Conservation (phyloP, 176 grass and related monocot genomes). For the Saccharum officinarum region DNA sequence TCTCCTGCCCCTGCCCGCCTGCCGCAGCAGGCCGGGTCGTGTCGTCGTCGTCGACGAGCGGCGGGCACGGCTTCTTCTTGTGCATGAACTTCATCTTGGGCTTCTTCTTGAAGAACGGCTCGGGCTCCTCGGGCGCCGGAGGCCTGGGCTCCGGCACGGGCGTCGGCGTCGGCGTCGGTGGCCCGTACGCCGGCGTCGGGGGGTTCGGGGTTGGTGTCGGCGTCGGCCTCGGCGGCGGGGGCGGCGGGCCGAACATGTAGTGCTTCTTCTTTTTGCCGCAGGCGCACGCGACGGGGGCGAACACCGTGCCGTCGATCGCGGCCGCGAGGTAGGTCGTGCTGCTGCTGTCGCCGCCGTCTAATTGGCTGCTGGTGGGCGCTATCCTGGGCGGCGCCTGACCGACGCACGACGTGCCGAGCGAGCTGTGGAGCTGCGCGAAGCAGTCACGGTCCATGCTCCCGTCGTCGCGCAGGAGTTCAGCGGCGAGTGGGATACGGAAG, state of each 20-base stretch:
- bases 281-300: constrained; percentile 37
- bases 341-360: not conserved
- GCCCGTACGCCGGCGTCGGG: constrained; percentile 38
- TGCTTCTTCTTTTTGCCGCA: constrained; percentile 59
- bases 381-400: constrained; percentile 51
- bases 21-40: not conserved
- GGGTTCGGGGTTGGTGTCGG: not conserved
- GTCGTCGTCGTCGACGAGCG: constrained; percentile 38
- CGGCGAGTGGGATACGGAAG: constrained; percentile 50
- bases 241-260: constrained; percentile 52
- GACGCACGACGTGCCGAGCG: constrained; percentile 50
- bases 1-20: not conserved
- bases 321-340: constrained; percentile 25
- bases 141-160: constrained; percentile 29
- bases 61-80: constrained; percentile 69
- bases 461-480: constrained; percentile 26
- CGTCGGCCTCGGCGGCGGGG: constrained; percentile 41
- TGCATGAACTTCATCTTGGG: constrained; percentile 51
- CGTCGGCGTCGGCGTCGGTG: constrained; percentile 21
- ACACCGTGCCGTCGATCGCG: constrained; percentile 9
- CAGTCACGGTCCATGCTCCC: constrained; percentile 54
- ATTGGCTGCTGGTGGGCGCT: constrained; percentile 2
- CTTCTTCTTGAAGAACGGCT: constrained; percentile 58
- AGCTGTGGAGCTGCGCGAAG: constrained; percentile 58
- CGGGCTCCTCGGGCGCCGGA: constrained; percentile 32